Evolutionary conservation across 2,329 filamentous ascomycete species (phyloP), one percentile per base, ranked within the genome.

Genomic region (Penicillium sp.): DNA sequence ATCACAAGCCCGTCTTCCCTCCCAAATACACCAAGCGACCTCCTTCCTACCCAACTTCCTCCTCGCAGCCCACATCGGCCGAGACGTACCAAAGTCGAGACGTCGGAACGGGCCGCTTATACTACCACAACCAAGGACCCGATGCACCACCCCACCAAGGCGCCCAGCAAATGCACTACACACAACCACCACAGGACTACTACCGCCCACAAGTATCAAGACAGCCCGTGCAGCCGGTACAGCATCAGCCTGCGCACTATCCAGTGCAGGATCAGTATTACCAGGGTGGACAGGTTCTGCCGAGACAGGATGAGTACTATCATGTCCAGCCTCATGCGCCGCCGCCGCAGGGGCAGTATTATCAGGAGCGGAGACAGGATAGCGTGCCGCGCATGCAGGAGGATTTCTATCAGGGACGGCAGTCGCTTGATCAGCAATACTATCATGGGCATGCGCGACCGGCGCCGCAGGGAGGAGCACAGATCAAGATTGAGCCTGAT

Each of bases 11-110:
- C 41, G 52, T 28, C 7, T 55, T 55, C 25, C 52, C 52, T 25
- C 52, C 52, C 8, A 54, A 54, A 54, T 54, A 54, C 41, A 54
- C 51, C 8, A 42, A 54, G 45, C 34, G 37, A n/a, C 38, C 51
- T 10, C 34, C 49, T 7, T 53, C 38, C n/a, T 37, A 53, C 17
- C 20, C 37, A 20, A 39, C 25, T 17, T 41, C 35, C 6, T 11
- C 34, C 11, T 28, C 35, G 4, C 49, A 53, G n/a, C 37, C 28
- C 2, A 38, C 37, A 4, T 34, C 51, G 15, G 20, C 37, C 25
- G 38, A 53, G 39, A 39, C 51, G 2, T 53, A 53, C 10, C 38
- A 25, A 10, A 53, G 51, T 22, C 51, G 51, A 39, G 51, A 53
- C 15, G 15, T 39, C 37, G 51, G 51, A 28, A 53, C 51, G 37